phyloP scores from a whole-genome alignment of 2,329 filamentous ascomycete species.

The Diaporthe citrichinensis region DNA sequence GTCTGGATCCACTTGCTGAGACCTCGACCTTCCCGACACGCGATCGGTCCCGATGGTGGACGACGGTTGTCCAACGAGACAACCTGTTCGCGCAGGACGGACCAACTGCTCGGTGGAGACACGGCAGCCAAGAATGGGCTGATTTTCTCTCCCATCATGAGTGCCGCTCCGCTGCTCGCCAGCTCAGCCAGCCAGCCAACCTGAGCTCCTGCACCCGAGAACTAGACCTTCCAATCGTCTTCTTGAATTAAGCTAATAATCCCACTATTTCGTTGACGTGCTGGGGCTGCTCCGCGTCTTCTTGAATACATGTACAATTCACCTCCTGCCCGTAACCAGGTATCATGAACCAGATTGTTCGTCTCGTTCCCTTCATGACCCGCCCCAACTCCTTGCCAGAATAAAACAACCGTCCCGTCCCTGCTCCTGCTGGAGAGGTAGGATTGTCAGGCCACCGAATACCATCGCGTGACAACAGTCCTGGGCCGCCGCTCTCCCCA shows the following conservation, averaged over 20 bases:
- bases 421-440: constrained; percentile 21
- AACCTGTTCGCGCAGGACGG: constrained; percentile 7
- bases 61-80: constrained; percentile 14
- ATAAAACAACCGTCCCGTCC: constrained; percentile 29
- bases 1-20: background rate
- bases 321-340: constrained; percentile 25
- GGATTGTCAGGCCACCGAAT: constrained; percentile 21
- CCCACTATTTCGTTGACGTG: constrained; percentile 33
- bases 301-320: constrained; percentile 26
- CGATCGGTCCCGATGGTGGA: background rate
- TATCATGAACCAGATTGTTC: constrained; percentile 36
- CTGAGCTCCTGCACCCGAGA: background rate
- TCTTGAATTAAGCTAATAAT: constrained; percentile 35
- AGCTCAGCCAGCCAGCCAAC: constrained; percentile 5
- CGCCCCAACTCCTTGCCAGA: constrained; percentile 39
- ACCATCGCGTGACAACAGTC: constrained; percentile 15
- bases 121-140: constrained; percentile 16
- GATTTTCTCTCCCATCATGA: constrained; percentile 17
- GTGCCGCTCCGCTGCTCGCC: constrained; percentile 5
- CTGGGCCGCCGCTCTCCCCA: constrained; percentile 8
- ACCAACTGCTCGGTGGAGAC: constrained; percentile 18
- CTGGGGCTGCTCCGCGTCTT: constrained; percentile 30
- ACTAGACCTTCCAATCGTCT: constrained; percentile 26
- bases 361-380: constrained; percentile 26
- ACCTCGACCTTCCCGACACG: constrained; percentile 20